Base-by-base conservation (phyloP, 495 filamentous ascomycete genomes). In the Aspergillus panamensis region DNA sequence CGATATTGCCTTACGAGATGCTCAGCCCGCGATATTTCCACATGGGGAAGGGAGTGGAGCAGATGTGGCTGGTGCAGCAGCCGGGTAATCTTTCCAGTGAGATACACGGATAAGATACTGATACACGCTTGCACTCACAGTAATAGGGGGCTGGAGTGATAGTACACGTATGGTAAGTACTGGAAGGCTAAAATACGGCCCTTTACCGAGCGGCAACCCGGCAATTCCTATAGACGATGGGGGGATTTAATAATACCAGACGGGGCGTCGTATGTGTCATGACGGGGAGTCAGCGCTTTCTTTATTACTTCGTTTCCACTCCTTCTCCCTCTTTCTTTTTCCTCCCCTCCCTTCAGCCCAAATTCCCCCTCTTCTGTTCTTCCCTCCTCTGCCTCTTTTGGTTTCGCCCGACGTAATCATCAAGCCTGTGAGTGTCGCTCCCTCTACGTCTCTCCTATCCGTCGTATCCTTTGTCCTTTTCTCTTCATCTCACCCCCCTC, bases 391-490 rank as follows among this genome's bases (percentile, higher is more conserved):
- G 35, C 53, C 25, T 48, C 43, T 53, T 39, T 55, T 56, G 16
- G 44, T 31, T 51, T 60, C 51, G 43, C 45, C 55, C 60, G 60
- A 62, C 60, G 60, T 62, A 62, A 62, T 62, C 54, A 53, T 43
- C 33, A 20, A 43, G 29, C n/a, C 50, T 55, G 52, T 60, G 45
- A 55, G 60, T 62, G 60, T 68, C 63, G 68, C 69, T 63, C 60
- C 52, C 53, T 39, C 44, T 9, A 20, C 55, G 29, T 40, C 52
- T 44, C 45, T 49, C 55, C 55, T 47, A 49, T 58, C 62, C 62
- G 21, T 25, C 39, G 12, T 21, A 14, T 50, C 20, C 16, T 40
- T n/a, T 51, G n/a, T 25, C 31, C 44, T 54, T 30, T 14, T 40
- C 35, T 31, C 17, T 42, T 43, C 43, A 31, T 37, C 16, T 50